Evolutionary conservation across 805 yeast genomes (phyloP).

Genomic region (Vanderwaltozyma tropicalis): DNA sequence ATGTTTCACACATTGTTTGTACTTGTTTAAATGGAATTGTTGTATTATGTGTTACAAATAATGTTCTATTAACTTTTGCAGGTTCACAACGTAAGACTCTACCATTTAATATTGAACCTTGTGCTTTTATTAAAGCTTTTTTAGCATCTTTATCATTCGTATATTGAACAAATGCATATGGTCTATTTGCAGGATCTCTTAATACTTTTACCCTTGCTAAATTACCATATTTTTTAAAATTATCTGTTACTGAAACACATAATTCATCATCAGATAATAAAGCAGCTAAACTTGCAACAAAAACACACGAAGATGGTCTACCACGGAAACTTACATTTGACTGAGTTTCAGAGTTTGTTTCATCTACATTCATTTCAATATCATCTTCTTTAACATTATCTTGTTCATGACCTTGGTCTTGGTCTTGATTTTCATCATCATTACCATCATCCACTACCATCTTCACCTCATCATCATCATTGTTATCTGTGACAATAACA

Average conservation of each 20-base stretch:
- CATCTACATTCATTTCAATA: constrained; percentile 44
- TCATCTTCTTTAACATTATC: constrained; percentile 47
- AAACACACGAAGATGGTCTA: constrained; percentile 77
- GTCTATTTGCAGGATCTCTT: constrained; percentile 71
- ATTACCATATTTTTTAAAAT: constrained; percentile 62
- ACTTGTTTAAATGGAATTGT: constrained; percentile 28
- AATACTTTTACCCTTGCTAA: constrained; percentile 69
- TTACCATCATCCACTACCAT: background rate
- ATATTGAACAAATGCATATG: constrained; percentile 90
- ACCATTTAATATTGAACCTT: constrained; percentile 58
- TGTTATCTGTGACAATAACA: background rate
- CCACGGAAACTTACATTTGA: constrained; percentile 32
- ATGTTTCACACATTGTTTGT: constrained; percentile 33
- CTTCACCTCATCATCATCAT: background rate
- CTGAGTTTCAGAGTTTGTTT: background rate
- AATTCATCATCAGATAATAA: constrained; percentile 59
- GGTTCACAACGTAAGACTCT: constrained; percentile 77
- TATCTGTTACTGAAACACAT: constrained; percentile 55
- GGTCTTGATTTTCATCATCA: background rate
- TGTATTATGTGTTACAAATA: constrained; percentile 40
- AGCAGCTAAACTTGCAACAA: constrained; percentile 75
- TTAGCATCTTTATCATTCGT: constrained; percentile 58
- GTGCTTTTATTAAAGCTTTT: constrained; percentile 57
- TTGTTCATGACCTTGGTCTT: constrained; percentile 3
- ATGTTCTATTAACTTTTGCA: constrained; percentile 84